Conservation (phyloP, 345 rosid genomes). For the Gossypium raimondii region DNA sequence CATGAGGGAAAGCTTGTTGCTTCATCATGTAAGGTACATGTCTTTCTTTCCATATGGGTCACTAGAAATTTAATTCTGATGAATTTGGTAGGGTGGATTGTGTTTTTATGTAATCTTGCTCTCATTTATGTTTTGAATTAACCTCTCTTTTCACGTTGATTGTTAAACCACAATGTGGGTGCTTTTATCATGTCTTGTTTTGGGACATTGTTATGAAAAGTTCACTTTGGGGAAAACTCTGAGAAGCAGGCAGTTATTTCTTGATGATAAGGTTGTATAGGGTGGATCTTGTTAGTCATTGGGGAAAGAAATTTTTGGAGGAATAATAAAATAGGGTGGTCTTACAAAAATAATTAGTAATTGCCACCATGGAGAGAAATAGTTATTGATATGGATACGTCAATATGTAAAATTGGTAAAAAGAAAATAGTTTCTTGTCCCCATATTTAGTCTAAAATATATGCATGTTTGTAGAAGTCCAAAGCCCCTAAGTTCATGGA, state of each 20-base stretch:
- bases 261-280: neutral
- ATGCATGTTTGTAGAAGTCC: too few species aligned
- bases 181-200: neutral
- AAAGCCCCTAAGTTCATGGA: too few species aligned
- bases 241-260: neutral
- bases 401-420: too few species aligned
- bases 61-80: neutral
- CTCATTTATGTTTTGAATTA: neutral
- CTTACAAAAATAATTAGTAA: too few species aligned
- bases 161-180: neutral
- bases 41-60: neutral
- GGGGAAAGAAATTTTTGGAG: neutral
- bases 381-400: too few species aligned
- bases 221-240: neutral
- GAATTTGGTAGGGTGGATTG: neutral
- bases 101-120: neutral
- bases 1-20: slow-evolving; percentile 75
- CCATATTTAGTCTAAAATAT: too few species aligned
- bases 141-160: neutral
- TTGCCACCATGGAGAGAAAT: too few species aligned
- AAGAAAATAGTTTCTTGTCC: too few species aligned
- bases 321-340: too few species aligned
- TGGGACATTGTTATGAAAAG: neutral
- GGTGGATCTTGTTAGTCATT: neutral
- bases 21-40: slow-evolving; percentile 86